These are phyloP conservation scores for Chlorella sp. DNA, from an alignment of 139 green algal species.

Conservation along the genomic window DNA sequence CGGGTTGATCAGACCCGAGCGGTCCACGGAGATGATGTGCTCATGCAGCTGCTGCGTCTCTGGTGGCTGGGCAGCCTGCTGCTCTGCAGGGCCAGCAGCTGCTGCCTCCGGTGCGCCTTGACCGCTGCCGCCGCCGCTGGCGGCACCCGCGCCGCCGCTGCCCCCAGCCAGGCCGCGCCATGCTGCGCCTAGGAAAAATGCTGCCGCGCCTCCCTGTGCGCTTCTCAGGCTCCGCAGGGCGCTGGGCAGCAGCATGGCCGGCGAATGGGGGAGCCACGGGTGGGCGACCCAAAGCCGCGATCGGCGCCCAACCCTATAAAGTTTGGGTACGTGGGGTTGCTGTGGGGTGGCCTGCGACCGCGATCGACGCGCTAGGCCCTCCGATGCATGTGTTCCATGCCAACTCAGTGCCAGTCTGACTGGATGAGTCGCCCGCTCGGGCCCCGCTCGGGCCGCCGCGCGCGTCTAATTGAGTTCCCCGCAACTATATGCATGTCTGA, in stretches of 20 bases:
- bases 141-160: not conserved
- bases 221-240: not conserved
- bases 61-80: not conserved
- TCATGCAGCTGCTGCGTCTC: not conserved
- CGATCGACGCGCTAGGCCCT: too few species aligned
- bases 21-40: slow-evolving; percentile 47
- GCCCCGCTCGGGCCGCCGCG: too few species aligned
- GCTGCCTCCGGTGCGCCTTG: not conserved
- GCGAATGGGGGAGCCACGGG: too few species aligned
- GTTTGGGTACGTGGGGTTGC: too few species aligned
- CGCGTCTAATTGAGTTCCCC: too few species aligned
- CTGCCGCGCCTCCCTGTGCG: not conserved
- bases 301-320: too few species aligned
- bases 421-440: too few species aligned
- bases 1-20: slow-evolving; percentile 35
- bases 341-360: too few species aligned
- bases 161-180: slow-evolving; percentile 1
- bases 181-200: not conserved
- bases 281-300: too few species aligned
- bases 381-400: too few species aligned
- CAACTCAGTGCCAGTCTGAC: too few species aligned
- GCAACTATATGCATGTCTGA: too few species aligned
- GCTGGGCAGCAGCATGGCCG: not conserved
- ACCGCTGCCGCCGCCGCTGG: not conserved
- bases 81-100: not conserved